Evolutionary conservation across 805 yeast species (phyloP), one percentile per base, ranked within the genome.

Genomic region (Sporopachydermia quercuum): DNA sequence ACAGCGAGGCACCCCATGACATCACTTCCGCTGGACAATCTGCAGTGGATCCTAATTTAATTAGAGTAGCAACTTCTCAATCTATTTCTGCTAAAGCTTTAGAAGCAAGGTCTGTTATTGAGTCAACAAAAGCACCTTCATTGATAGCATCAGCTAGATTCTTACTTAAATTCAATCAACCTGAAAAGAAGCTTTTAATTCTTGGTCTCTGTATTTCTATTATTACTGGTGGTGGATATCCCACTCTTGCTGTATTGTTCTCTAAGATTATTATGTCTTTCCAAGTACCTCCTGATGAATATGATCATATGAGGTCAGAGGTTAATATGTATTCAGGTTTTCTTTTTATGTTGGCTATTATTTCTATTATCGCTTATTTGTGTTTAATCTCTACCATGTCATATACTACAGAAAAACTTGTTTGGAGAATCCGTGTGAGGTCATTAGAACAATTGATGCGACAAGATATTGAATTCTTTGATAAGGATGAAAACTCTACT

Each of bases 401-500:
- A 1, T 42, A 45, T 35, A 47, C 62, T 4, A 50, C 59, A 2
- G 57, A 53, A 39, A 44, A 50, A 11, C 50, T 61, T 2, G 60
- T 61, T 3, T 54, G 60, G 19, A 45, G 47, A 18, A 57, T 61
- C 14, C 54, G 66, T 2, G 43, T 45, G 18, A 39, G 43, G 19
- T 47, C 58, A 16, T 56, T 60, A 48, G 39, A 50, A 14, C 62
- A 59, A 37, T 50, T 52, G 38, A 42, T 61, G 39, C 50, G 62
- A 23, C 55, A 58, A 51, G 66, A 62, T 39, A 47, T 62, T 34
- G 54, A 54, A 1, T 61, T 51, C 43, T 62, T 50, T 40, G 66
- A 61, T 39, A 47, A 47, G 37, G 57, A 53, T 15, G 53, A 54
- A 34, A 58, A 60, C 42, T 47, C 61, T 13, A 53, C 65, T 5